Evolutionary conservation across 768 basidiomycete species (phyloP), one percentile per base, ranked within the genome.

Genomic region (Trametes punicea): DNA sequence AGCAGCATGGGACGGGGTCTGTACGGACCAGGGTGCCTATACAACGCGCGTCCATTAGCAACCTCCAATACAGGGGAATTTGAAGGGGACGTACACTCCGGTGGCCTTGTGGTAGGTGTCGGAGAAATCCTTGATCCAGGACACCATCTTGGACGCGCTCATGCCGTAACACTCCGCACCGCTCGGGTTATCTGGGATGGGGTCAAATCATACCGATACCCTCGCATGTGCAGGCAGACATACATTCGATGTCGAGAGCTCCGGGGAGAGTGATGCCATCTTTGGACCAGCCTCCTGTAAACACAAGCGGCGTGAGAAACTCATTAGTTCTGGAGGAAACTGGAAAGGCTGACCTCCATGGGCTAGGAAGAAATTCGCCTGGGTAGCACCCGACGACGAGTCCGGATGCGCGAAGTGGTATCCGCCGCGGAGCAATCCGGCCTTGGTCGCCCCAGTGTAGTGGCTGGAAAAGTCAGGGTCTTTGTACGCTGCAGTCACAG

Each of bases 241-340:
- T 33, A 84, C 84, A 78, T 62, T 87, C 82, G 51, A 87, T 80
- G 59, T 85, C 84, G 10, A 86, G 67, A 6, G 80, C 80, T 10
- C 84, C 84, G 25, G 85, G 84, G 13, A 85, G 81, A 33, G 84
- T 86, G 30, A 73, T 78, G 2, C 79, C 81, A 56, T 84, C 81
- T 1, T 65, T 65, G 29, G 74, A 75, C 81, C 81, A 84, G 11
- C 78, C 81, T 60, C 80, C 77, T 77, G n/a, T n/a, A n/a, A n/a
- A n/a, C n/a, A n/a, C n/a, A n/a, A n/a, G n/a, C n/a, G n/a, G n/a
- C n/a, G n/a, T n/a, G n/a, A n/a, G n/a, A n/a, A n/a, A n/a, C n/a
- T n/a, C n/a, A n/a, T n/a, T n/a, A n/a, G n/a, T n/a, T n/a, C n/a
- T n/a, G n/a, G n/a, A n/a, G n/a, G n/a, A n/a, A n/a, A n/a, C n/a